These are phyloP conservation scores for Phlebiopsis flavidoalba DNA, from an alignment of 768 basidiomycete genomes.

Conservation along the genomic window DNA sequence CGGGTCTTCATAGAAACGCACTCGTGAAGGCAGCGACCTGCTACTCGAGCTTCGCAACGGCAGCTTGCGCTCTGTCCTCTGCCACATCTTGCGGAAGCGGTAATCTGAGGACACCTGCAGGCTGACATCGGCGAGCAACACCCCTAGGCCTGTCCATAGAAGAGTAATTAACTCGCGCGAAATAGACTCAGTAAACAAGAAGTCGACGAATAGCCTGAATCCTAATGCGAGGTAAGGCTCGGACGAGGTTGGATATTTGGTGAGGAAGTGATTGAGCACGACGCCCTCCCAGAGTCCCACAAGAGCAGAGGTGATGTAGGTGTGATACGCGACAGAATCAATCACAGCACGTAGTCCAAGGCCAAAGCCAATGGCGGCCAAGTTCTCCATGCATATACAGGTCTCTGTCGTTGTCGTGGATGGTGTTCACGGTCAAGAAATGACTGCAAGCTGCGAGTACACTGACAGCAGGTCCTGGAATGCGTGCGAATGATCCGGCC, in stretches of 20 bases:
- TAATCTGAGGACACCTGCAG: slow-evolving; percentile 41
- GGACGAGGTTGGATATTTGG: slow-evolving; percentile 56
- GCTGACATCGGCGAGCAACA: slow-evolving; percentile 48
- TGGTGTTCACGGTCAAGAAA: not conserved
- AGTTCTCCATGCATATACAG: slow-evolving; percentile 51
- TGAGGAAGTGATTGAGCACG: slow-evolving; percentile 66
- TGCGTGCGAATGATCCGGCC: not conserved
- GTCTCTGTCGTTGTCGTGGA: not conserved
- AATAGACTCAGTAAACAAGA: slow-evolving; percentile 55
- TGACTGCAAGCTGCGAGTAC: not conserved
- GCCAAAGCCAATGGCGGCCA: slow-evolving; percentile 64
- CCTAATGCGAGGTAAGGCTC: slow-evolving; percentile 69
- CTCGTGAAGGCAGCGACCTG: slow-evolving; percentile 9
- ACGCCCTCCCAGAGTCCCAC: slow-evolving; percentile 80
- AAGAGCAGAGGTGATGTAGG: slow-evolving; percentile 52
- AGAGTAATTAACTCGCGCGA: slow-evolving; percentile 40
- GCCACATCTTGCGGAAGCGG: slow-evolving; percentile 25
- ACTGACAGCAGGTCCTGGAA: not conserved
- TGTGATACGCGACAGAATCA: slow-evolving; percentile 43
- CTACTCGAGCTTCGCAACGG: slow-evolving; percentile 9
- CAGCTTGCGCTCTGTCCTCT: slow-evolving; percentile 19
- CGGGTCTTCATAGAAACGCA: slow-evolving; percentile 12
- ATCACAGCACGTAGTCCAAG: slow-evolving; percentile 61
- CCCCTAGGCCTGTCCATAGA: slow-evolving; percentile 49
- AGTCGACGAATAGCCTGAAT: slow-evolving; percentile 69